Percentiles rank a stretch among this genome's conserved stretches.
These are phyloP conservation scores for Microdochium bolleyi DNA, from an alignment of 2,329 filamentous ascomycete genomes.

Conservation along the genomic window DNA sequence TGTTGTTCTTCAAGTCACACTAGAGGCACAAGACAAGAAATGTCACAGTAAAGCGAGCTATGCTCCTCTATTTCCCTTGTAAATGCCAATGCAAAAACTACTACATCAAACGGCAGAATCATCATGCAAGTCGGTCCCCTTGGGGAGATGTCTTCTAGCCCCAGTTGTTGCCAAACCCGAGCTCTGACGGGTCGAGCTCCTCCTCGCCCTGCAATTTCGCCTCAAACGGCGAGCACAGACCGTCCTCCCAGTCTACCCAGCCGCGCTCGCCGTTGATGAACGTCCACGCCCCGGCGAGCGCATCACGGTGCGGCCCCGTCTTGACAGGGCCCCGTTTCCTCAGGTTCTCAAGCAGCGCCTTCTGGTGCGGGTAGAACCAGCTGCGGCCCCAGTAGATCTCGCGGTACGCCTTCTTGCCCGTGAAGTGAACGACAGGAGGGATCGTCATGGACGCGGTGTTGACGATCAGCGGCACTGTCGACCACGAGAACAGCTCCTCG, in stretches of 20 bases:
- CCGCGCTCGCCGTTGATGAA: not conserved
- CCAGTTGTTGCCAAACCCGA: not conserved
- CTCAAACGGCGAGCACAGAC: slow-evolving; percentile 2
- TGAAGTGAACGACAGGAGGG: slow-evolving; percentile 29
- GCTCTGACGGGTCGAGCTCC: not conserved
- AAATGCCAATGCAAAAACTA: too few relatives aligned
- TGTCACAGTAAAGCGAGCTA: too few relatives aligned
- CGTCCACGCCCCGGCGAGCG: slow-evolving; percentile 2
- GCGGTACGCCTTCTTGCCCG: slow-evolving; percentile 24
- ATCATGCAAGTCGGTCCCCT: too few relatives aligned
- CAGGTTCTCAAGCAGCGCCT: slow-evolving; percentile 14
- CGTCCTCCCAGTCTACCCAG: slow-evolving; percentile 1
- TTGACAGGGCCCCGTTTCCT: not conserved
- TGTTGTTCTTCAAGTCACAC: too few relatives aligned
- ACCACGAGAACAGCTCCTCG: slow-evolving; percentile 11
- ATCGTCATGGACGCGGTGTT: slow-evolving; percentile 28
- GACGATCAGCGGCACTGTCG: slow-evolving; percentile 21
- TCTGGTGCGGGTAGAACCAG: slow-evolving; percentile 28
- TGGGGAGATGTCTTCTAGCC: not conserved
- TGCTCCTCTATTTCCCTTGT: too few relatives aligned
- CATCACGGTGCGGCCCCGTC: not conserved
- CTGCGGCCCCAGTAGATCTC: slow-evolving; percentile 22
- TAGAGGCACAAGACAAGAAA: too few relatives aligned
- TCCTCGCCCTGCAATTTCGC: slow-evolving; percentile 1
- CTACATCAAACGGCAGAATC: too few relatives aligned